Base-by-base conservation (phyloP, 1,284 basidiomycete genomes). In the Moesziomyces globuligerus region DNA sequence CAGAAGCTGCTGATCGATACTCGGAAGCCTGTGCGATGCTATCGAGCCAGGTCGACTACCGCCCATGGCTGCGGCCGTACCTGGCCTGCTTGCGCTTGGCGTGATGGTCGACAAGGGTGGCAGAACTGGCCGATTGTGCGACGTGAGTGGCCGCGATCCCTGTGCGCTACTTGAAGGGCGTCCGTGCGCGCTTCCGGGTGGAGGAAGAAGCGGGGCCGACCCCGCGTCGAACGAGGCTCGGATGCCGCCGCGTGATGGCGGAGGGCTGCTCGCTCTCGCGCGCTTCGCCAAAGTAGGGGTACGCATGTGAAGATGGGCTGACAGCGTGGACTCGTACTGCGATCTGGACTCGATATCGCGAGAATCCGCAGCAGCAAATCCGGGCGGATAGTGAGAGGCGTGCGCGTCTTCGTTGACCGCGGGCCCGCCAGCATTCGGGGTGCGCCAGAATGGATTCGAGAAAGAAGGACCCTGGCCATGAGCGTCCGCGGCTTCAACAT, bases 261-360 rank as follows among this genome's bases (percentile, higher is more conserved):
- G 69, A 15, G 68, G 68, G 26, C 70, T 72, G 52, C 17, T 43
- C 26, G 64, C 60, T 10, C 71, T 54, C 13, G 40, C 44, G 24
- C 65, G 58, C 38, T 65, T 68, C 11, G 66, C 57, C 48, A 71
- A 47, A 2, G 68, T 68, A 1, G 68, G 69, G 6, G 66, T 73
- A 9, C 74, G 65, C 72, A 76, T 75, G 44, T 75, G 74, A 17
- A 76, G 48, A 42, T 75, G 70, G 5, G 73, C 73, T 0, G 73
- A 72, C 15, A 79, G 46, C 8, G 72, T 76, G 20, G 69, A 71
- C 32, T 75, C 69, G 48, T 48, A 79, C 41, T 67, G 64, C 9
- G 74, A 67, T 28, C 60, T 42, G 24, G 62, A 52, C 4, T 52
- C 55, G 17, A 21, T 18, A 17, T 55, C 52, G 42, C 37, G 45